These are phyloP conservation scores for Penicillium paxilli DNA, from an alignment of 495 filamentous ascomycete species.

Conservation along the genomic window DNA sequence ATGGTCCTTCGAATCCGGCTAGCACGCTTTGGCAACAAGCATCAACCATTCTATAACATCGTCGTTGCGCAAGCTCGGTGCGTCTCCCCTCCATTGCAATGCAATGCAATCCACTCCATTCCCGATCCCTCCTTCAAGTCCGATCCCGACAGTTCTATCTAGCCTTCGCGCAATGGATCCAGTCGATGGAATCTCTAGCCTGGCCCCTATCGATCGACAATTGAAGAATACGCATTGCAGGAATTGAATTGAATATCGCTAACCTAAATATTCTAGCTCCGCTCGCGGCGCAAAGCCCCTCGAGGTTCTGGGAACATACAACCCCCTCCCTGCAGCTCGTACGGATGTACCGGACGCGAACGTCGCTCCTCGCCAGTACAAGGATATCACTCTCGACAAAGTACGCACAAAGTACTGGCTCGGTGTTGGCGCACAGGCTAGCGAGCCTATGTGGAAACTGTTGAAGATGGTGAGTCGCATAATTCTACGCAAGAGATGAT, in stretches of 20 bases:
- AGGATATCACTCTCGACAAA: conserved; percentile 86
- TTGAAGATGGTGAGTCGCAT: conserved; percentile 70
- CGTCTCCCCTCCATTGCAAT: conserved; percentile 12
- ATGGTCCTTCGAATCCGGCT: conserved; percentile 96
- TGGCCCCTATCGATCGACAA: not conserved
- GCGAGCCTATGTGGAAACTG: conserved; percentile 82
- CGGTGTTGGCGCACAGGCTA: conserved; percentile 93
- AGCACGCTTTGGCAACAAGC: conserved; percentile 87
- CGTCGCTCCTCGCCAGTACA: conserved; percentile 61
- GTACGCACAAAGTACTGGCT: conserved; percentile 90
- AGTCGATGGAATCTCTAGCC: too few relatives aligned
- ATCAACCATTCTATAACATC: conserved; percentile 92
- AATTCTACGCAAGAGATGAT: not conserved
- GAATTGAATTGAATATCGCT: not conserved
- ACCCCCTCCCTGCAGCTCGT: conserved; percentile 75
- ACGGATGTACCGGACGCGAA: conserved; percentile 62
- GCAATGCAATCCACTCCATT: not conserved
- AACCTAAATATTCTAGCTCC: conserved; percentile 33
- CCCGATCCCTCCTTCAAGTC: not conserved
- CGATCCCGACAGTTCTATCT: too few relatives aligned
- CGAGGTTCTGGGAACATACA: conserved; percentile 94
- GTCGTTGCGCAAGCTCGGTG: conserved; percentile 96
- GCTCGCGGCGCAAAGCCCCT: conserved; percentile 83
- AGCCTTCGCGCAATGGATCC: not conserved
- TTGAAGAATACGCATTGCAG: not conserved